Percentiles rank a stretch among this genome's conserved stretches.
These are phyloP conservation scores for Mitragyna speciosa DNA, from an alignment of 257 asterid genomes.

Conservation along the genomic window DNA sequence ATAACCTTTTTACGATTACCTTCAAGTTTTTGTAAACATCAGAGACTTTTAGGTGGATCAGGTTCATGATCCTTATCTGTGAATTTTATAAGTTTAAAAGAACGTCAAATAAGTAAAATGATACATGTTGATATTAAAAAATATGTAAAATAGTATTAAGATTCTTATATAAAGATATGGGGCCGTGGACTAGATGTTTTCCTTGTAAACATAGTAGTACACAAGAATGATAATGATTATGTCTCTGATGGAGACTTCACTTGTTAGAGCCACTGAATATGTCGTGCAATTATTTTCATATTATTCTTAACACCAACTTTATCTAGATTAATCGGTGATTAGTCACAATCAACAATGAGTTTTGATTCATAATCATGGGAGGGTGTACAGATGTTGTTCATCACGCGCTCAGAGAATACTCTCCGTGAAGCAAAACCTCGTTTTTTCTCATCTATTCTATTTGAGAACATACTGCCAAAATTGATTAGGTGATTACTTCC, in stretches of 20 bases:
- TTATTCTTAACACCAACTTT: no score
- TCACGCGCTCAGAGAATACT: background rate
- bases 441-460: background rate
- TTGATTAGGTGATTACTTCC: background rate
- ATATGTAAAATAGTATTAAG: no score
- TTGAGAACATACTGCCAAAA: background rate
- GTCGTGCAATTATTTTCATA: background rate
- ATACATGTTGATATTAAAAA: no score
- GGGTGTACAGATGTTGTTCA: background rate
- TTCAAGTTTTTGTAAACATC: background rate
- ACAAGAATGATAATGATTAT: background rate
- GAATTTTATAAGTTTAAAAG: no score
- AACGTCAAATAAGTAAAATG: no score
- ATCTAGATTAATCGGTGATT: background rate
- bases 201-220: background rate
- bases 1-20: no score
- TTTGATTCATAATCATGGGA: background rate
- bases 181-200: no score
- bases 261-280: background rate
- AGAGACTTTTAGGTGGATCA: no score
- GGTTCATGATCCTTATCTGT: no score
- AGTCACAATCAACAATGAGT: conserved; percentile 17
- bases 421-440: background rate
- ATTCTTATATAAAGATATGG: no score
- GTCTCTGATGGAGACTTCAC: background rate